These are phyloP conservation scores for Exophiala lecanii-corni DNA, from an alignment of 2,329 filamentous ascomycete genomes.

Conservation along the genomic window DNA sequence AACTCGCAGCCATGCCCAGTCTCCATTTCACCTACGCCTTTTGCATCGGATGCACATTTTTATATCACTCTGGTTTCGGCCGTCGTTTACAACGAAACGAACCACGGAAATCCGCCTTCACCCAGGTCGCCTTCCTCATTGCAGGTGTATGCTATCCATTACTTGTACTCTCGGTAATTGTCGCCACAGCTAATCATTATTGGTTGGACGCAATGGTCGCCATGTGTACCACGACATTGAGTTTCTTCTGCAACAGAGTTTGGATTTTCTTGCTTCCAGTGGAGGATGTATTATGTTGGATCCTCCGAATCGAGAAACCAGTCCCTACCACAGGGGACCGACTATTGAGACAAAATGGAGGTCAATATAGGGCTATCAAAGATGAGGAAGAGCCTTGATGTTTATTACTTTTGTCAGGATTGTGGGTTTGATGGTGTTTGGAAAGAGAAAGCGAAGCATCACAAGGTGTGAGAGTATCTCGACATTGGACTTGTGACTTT, in stretches of 20 bases:
- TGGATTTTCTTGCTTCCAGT: conserved; percentile 49
- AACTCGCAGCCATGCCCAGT: conserved; percentile 55
- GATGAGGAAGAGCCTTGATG: conserved; percentile 17
- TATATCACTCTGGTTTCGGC: conserved; percentile 50
- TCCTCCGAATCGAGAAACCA: conserved; percentile 49
- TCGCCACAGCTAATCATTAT: conserved; percentile 57
- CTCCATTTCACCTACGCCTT: conserved; percentile 55
- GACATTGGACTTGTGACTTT: too few relatives aligned
- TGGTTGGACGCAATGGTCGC: conserved; percentile 52
- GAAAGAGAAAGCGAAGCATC: too few relatives aligned
- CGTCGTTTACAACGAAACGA: conserved; percentile 41
- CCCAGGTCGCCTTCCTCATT: conserved; percentile 36
- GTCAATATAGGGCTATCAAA: conserved; percentile 14
- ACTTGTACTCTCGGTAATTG: conserved; percentile 49
- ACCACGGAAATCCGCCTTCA: conserved; percentile 33
- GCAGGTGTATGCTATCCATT: conserved; percentile 47
- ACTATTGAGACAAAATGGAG: conserved; percentile 32
- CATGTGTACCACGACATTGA: conserved; percentile 44
- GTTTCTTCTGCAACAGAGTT: conserved; percentile 47
- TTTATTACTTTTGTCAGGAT: too few relatives aligned
- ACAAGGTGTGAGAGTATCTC: too few relatives aligned
- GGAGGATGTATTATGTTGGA: conserved; percentile 48
- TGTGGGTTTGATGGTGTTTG: too few relatives aligned
- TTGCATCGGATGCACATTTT: conserved; percentile 49
- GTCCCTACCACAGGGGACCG: conserved; percentile 48